These are phyloP conservation scores for Agaricus subrufescens DNA, from an alignment of 768 basidiomycete genomes.

Conservation along the genomic window DNA sequence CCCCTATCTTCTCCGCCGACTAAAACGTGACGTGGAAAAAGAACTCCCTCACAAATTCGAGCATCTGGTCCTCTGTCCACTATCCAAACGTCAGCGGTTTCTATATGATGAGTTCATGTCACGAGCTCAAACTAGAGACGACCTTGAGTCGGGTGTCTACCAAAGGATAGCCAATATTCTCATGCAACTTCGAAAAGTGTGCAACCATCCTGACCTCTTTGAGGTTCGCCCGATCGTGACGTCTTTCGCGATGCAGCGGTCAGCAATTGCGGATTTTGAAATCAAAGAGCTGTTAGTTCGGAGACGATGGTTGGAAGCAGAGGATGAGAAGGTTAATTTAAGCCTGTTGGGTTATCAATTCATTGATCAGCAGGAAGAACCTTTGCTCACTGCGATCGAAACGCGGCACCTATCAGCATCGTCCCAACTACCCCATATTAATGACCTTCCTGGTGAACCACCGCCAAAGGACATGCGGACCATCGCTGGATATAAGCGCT, in stretches of 20 bases:
- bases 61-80: conserved; percentile 80
- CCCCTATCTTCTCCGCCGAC: conserved; percentile 91
- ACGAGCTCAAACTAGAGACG: conserved; percentile 76
- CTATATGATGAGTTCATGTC: conserved; percentile 97
- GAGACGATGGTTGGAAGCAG: conserved; percentile 56
- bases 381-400: conserved; percentile 49
- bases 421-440: conserved; percentile 43
- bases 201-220: conserved; percentile 91
- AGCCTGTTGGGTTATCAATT: conserved; percentile 64
- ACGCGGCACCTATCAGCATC: conserved; percentile 58
- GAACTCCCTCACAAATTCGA: conserved; percentile 92
- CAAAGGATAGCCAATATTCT: conserved; percentile 91
- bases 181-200: conserved; percentile 97
- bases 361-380: conserved; percentile 46
- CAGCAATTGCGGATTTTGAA: conserved; percentile 73
- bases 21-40: conserved; percentile 97
- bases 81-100: conserved; percentile 92
- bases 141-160: conserved; percentile 80
- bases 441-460: conserved; percentile 53
- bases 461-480: conserved; percentile 76
- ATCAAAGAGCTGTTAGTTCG: conserved; percentile 87
- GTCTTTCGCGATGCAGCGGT: conserved; percentile 71
- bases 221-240: conserved; percentile 82
- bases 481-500: conserved; percentile 62
- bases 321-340: conserved; percentile 53